Evolutionary conservation across 371 early-diverging fungal genomes (phyloP), one percentile per base, ranked within the genome.

Genomic region (Hamiltosporidium tvaerminnensis): DNA sequence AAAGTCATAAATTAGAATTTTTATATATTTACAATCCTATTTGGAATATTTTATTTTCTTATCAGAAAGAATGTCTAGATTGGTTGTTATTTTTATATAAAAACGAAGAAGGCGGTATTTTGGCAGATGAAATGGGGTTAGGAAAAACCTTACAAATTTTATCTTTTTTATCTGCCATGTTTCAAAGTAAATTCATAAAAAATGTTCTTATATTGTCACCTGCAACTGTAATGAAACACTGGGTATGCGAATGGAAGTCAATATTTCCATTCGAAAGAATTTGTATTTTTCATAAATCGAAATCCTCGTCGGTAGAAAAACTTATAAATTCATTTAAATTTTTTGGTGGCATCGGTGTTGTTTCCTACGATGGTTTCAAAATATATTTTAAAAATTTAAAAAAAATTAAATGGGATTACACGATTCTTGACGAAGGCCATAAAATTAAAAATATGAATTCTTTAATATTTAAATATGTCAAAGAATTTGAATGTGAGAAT

Each of bases 361-460:
- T 85, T 81, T 90, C 90, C 1, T 96, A 95, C 72, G 96, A 96
- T 69, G 87, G 90, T 36, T 84, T 92, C 63, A 85, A 94, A 59
- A 89, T 89, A 68, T 93, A 94, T 73, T 85, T 91, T 67, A 88
- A 90, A 10, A 82, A 83, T 16, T 76, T 95, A 54, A 59, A 64
- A 0, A 65, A 73, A 35, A 76, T 86, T 41, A 76, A 82, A 37
- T 96, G 86, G 86, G 91, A 92, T 78, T 96, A 92, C 74, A 87
- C 91, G 67, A 85, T 95, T 62, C 78, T 99, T 39, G 99, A 99
- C 78, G 99, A 99, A 81, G 99, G 96, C 0, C 99, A 99, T 75
- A 83, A 91, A 39, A 92, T 99, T 74, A 89, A 90, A 76, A 99
- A 95, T 73, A 84, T 87, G 12, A 84, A 85, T 59, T 89, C 96